These are phyloP conservation scores for Uncinocarpus reesii DNA, from an alignment of 2,329 filamentous ascomycete genomes.

Conservation along the genomic window DNA sequence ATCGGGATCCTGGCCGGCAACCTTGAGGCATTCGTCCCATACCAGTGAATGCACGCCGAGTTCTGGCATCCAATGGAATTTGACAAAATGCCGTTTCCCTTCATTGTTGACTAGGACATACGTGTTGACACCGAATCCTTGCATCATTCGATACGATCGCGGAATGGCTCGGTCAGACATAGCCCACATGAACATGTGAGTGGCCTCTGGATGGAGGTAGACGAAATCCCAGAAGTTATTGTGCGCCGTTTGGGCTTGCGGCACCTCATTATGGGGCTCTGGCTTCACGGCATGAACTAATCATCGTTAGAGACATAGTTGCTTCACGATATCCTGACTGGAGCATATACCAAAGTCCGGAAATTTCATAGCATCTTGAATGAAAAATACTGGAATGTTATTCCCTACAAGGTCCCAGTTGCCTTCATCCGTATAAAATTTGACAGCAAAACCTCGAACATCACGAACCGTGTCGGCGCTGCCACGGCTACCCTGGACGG, in stretches of 20 bases:
- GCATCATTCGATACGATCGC: slow-evolving; percentile 71
- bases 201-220: slow-evolving; percentile 57
- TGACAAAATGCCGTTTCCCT: slow-evolving; percentile 62
- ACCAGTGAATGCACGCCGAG: slow-evolving; percentile 67
- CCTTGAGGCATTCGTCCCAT: slow-evolving; percentile 67
- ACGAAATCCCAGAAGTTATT: slow-evolving; percentile 72
- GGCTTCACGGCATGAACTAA: slow-evolving; percentile 51
- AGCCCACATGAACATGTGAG: slow-evolving; percentile 70
- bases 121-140: slow-evolving; percentile 76
- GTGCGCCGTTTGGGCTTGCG: slow-evolving; percentile 59
- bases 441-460: slow-evolving; percentile 67
- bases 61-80: slow-evolving; percentile 66
- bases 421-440: slow-evolving; percentile 67
- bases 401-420: slow-evolving; percentile 69
- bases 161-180: slow-evolving; percentile 67
- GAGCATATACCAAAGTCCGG: slow-evolving; percentile 46
- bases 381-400: slow-evolving; percentile 66
- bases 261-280: slow-evolving; percentile 59
- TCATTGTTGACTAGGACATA: slow-evolving; percentile 58
- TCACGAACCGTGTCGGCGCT: slow-evolving; percentile 76
- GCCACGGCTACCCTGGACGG: slow-evolving; percentile 62
- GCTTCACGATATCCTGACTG: neutral
- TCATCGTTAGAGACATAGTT: neutral
- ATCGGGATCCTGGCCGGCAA: slow-evolving; percentile 64
- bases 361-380: slow-evolving; percentile 66